Evolutionary conservation across 2,329 filamentous ascomycete genomes (phyloP).

Genomic region (Fusarium liriodendri): DNA sequence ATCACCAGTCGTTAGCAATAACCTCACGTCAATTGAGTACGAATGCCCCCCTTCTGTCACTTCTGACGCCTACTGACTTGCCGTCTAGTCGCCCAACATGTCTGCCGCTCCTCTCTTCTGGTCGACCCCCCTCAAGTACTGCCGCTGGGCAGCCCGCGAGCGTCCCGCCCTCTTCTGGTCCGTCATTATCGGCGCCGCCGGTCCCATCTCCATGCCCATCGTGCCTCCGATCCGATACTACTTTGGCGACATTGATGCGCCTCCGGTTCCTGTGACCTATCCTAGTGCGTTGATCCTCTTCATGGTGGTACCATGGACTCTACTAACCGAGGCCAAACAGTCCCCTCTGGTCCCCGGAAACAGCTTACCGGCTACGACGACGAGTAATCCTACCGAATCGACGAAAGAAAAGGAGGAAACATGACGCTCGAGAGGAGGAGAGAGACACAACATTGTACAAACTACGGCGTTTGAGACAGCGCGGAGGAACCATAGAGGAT

Average conservation of each 20-base stretch:
- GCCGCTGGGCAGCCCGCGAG: conserved; percentile 88
- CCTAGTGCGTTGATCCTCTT: conserved; percentile 74
- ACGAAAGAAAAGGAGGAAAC: conserved; percentile 14
- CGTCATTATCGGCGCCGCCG: conserved; percentile 76
- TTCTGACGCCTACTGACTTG: background rate
- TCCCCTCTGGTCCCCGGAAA: conserved; percentile 70
- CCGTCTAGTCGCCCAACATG: conserved; percentile 60
- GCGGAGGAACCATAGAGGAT: conserved; percentile 32
- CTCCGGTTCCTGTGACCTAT: conserved; percentile 87
- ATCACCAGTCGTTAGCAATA: conserved; percentile 38
- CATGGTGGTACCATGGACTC: background rate
- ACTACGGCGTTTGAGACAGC: conserved; percentile 39
- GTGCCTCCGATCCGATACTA: conserved; percentile 79
- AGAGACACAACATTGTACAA: conserved; percentile 39
- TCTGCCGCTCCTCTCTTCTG: conserved; percentile 80
- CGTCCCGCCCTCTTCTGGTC: conserved; percentile 94
- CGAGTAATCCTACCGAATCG: conserved; percentile 47
- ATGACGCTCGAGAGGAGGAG: conserved; percentile 10
- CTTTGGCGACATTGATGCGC: conserved; percentile 79
- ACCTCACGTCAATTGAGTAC: conserved; percentile 52
- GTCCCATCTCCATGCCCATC: conserved; percentile 76
- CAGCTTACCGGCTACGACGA: conserved; percentile 71
- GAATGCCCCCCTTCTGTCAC: background rate
- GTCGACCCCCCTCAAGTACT: conserved; percentile 83
- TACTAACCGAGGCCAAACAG: conserved; percentile 49